A percentile compares a stretch with the other conserved stretches of the same genome.
Conservation (phyloP, 345 rosid genomes). For the Eucalyptus polyanthemos region DNA sequence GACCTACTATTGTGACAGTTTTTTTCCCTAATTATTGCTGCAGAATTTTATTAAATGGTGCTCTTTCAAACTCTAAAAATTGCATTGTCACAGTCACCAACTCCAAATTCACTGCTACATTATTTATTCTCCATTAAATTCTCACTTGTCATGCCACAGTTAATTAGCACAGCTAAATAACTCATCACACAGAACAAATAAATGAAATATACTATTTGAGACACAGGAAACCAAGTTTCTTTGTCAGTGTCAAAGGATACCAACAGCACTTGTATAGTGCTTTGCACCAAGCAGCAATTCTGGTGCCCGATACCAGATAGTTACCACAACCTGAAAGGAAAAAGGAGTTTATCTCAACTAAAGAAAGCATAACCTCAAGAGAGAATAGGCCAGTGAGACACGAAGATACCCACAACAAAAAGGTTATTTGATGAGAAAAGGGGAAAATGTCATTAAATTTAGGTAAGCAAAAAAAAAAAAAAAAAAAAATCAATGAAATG, state of each 20-base stretch:
- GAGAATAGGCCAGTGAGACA: background rate
- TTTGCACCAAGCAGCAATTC: conserved; percentile 97
- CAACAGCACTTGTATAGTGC: conserved; percentile 96
- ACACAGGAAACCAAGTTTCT: background rate
- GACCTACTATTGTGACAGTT: background rate
- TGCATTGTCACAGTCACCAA: background rate
- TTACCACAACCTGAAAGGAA: conserved; percentile 54
- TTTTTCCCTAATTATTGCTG: background rate
- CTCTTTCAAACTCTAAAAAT: background rate
- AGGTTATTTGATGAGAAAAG: background rate
- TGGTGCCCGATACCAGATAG: conserved; percentile 99
- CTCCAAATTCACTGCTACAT: background rate
- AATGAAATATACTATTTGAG: background rate
- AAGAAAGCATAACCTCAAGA: background rate
- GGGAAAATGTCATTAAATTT: background rate
- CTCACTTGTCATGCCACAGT: background rate
- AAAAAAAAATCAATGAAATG: background rate
- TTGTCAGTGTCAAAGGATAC: background rate
- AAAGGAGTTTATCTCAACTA: background rate
- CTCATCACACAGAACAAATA: background rate
- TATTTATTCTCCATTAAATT: background rate
- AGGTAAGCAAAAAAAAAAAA: background rate
- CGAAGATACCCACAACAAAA: background rate
- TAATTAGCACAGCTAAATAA: background rate
- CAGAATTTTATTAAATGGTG: background rate